phyloP scores from a whole-genome alignment of 1,284 basidiomycete species.

The Sanghuangporus baumii region DNA sequence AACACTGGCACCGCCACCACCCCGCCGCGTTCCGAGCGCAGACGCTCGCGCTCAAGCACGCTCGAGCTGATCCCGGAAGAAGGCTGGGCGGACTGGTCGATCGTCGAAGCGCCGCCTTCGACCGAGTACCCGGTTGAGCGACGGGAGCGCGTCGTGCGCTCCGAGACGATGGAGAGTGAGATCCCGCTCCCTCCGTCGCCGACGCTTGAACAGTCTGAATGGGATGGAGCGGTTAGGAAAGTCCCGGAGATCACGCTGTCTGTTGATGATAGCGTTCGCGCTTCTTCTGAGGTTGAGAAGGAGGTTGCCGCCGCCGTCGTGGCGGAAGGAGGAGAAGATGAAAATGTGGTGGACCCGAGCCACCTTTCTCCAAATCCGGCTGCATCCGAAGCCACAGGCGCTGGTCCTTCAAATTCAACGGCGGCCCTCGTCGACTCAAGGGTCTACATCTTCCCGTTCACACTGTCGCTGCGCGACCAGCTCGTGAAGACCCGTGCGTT shows the following conservation, averaged over 20 bases:
- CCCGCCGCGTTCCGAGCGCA: not conserved
- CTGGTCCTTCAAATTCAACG: not conserved
- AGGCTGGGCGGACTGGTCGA: slow-evolving; percentile 10
- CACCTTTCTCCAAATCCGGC: not conserved
- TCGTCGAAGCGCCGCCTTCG: slow-evolving; percentile 4
- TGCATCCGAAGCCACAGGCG: not conserved
- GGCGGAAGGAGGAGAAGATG: not conserved
- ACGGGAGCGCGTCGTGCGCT: not conserved
- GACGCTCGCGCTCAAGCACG: slow-evolving; percentile 4
- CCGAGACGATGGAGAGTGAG: not conserved
- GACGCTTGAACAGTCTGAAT: not conserved
- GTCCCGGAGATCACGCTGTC: slow-evolving; percentile 3
- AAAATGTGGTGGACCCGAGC: not conserved
- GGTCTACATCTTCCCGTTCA: not conserved
- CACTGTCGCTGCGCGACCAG: not conserved
- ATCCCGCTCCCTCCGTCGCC: not conserved
- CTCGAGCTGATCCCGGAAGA: slow-evolving; percentile 14
- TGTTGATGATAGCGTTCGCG: not conserved
- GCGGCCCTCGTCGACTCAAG: not conserved
- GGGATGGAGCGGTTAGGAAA: not conserved
- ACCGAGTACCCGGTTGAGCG: not conserved
- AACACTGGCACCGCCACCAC: not conserved
- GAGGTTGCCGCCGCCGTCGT: not conserved
- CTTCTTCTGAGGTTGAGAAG: not conserved
- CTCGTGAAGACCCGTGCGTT: not conserved